These are phyloP conservation scores for Wallacemonas sp. DNA, from an alignment of 208 protist species.

Conservation along the genomic window DNA sequence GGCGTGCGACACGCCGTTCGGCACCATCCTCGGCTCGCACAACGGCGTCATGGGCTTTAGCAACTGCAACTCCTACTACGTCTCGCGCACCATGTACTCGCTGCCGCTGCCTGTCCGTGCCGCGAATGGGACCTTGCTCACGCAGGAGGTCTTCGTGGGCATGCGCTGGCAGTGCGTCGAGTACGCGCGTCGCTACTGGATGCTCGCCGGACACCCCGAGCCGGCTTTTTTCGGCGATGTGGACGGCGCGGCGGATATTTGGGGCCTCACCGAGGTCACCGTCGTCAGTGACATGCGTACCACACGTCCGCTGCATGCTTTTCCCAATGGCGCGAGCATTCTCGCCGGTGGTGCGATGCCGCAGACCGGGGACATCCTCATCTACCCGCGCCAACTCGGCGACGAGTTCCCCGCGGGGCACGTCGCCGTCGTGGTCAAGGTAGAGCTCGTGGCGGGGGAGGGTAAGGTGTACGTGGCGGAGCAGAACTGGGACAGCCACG, in stretches of 20 bases:
- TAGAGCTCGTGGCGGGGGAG: not conserved
- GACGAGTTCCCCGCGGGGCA: conserved; percentile 31
- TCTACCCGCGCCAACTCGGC: conserved; percentile 19
- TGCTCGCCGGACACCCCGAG: conserved; percentile 35
- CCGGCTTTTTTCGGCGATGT: conserved; percentile 41
- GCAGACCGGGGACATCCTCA: conserved; percentile 23
- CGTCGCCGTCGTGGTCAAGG: conserved; percentile 36
- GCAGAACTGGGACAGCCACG: conserved; percentile 39
- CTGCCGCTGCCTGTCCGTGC: not conserved
- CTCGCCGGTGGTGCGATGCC: conserved; percentile 17
- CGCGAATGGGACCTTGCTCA: not conserved
- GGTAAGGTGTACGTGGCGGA: conserved; percentile 31
- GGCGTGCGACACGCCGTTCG: conserved; percentile 39
- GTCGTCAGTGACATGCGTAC: conserved; percentile 5
- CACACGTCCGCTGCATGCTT: conserved; percentile 10
- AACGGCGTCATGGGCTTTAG: conserved; percentile 42
- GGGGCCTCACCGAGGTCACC: conserved; percentile 19
- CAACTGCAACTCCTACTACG: conserved; percentile 39
- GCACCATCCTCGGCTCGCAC: conserved; percentile 37
- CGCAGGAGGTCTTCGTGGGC: conserved; percentile 21
- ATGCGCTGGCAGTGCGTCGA: conserved; percentile 63
- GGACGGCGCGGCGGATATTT: conserved; percentile 59
- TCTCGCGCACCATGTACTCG: conserved; percentile 10
- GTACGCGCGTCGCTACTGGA: conserved; percentile 68
- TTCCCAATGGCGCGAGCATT: conserved; percentile 20